Evolutionary conservation across 2,329 filamentous ascomycete genomes (phyloP).

Genomic region (Botrytis pseudocinerea): DNA sequence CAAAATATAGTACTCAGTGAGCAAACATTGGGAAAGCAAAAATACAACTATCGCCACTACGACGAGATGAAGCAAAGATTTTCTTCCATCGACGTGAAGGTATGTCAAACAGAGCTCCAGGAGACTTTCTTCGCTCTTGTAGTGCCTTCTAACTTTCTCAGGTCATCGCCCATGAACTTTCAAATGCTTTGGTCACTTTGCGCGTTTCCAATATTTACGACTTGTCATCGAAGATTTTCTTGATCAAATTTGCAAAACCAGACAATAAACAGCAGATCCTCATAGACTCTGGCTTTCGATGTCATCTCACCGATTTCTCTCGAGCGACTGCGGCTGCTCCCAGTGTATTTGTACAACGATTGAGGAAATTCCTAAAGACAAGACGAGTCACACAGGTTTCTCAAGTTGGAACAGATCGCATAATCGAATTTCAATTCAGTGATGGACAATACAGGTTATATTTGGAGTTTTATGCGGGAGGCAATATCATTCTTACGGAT

Average conservation of each 20-base stretch:
- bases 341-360: constrained; percentile 77
- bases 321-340: constrained; percentile 83
- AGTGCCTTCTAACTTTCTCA: constrained; percentile 42
- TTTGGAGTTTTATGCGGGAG: constrained; percentile 93
- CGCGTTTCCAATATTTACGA: constrained; percentile 95
- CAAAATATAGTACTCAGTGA: neutral
- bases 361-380: constrained; percentile 88
- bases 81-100: constrained; percentile 77
- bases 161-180: constrained; percentile 94
- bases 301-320: constrained; percentile 88
- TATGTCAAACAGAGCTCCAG: constrained; percentile 35
- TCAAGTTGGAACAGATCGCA: constrained; percentile 89
- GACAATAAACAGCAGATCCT: constrained; percentile 86
- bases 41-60: constrained; percentile 1
- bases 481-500: constrained; percentile 93
- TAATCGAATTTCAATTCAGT: constrained; percentile 90
- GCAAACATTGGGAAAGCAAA: neutral
- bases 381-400: constrained; percentile 75
- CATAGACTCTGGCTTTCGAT: constrained; percentile 93
- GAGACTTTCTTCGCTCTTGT: constrained; percentile 11
- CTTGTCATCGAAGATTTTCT: constrained; percentile 89
- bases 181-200: constrained; percentile 70
- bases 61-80: constrained; percentile 72
- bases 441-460: constrained; percentile 87
- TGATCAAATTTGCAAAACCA: constrained; percentile 92